Conservation (phyloP, 2,329 filamentous ascomycete species). For the Myriangium duriaei region DNA sequence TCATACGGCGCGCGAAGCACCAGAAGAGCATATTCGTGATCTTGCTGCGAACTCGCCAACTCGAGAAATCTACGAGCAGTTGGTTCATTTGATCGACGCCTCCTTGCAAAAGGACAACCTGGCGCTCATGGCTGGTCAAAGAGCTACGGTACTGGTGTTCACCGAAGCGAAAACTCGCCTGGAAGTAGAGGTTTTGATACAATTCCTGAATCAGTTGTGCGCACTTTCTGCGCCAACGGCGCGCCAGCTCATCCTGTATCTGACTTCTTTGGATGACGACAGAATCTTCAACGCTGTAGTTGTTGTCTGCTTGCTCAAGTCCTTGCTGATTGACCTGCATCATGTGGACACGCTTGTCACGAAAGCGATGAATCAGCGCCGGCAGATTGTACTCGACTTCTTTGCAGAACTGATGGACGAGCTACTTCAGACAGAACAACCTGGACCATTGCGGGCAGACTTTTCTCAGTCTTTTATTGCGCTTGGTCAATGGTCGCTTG, state of each 20-base stretch:
- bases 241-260: constrained; percentile 39
- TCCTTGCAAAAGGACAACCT: constrained; percentile 45
- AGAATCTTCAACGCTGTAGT: constrained; percentile 51
- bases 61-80: constrained; percentile 46
- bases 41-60: constrained; percentile 42
- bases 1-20: constrained; percentile 41
- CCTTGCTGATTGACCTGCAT: constrained; percentile 47
- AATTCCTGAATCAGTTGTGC: constrained; percentile 50
- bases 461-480: constrained; percentile 73
- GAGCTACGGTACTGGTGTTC: constrained; percentile 35
- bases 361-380: constrained; percentile 57
- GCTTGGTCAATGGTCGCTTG: constrained; percentile 67
- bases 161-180: constrained; percentile 41
- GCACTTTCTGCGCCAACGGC: constrained; percentile 46
- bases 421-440: constrained; percentile 64
- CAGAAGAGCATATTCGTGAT: constrained; percentile 46
- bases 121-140: constrained; percentile 42
- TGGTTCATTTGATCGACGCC: constrained; percentile 40
- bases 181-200: constrained; percentile 51
- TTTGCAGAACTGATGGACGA: constrained; percentile 69
- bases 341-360: constrained; percentile 52
- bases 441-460: constrained; percentile 69
- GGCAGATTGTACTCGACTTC: constrained; percentile 62
- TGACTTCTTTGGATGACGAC: constrained; percentile 39
- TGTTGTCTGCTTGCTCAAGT: constrained; percentile 47